A percentile compares a stretch with the other conserved stretches of the same genome.
Conservation (phyloP, 1,139 yeast genomes). For the Candida tunisiensis region DNA sequence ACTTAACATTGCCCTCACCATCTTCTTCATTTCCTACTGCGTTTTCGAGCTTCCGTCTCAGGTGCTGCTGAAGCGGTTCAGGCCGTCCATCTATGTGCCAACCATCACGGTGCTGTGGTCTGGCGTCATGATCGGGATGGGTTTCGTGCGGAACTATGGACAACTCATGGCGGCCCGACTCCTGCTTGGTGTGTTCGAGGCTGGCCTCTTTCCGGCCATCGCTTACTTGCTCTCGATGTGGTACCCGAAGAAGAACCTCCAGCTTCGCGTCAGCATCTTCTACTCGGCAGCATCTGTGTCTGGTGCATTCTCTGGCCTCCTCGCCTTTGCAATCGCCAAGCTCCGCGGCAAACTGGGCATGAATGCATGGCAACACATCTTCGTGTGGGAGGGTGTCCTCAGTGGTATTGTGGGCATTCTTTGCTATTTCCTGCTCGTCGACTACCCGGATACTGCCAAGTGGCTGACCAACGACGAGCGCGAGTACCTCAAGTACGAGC, state of each 20-base stretch:
- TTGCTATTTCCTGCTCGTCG: slow-evolving; percentile 32
- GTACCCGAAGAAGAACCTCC: slow-evolving; percentile 19
- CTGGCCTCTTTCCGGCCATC: slow-evolving; percentile 39
- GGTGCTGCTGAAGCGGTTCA: slow-evolving; percentile 6
- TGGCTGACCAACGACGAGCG: slow-evolving; percentile 32
- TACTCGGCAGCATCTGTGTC: slow-evolving; percentile 25
- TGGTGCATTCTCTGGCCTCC: slow-evolving; percentile 19
- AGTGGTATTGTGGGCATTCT: slow-evolving; percentile 18
- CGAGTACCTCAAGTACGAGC: slow-evolving; percentile 27
- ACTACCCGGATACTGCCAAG: slow-evolving; percentile 29
- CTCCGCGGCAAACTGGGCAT: slow-evolving; percentile 37
- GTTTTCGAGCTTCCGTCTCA: slow-evolving; percentile 12
- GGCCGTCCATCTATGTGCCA: slow-evolving; percentile 27
- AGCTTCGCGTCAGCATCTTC: slow-evolving; percentile 39
- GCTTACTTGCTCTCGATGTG: slow-evolving; percentile 13
- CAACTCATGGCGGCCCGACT: slow-evolving; percentile 39
- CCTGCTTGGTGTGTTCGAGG: slow-evolving; percentile 41
- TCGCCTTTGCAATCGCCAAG: slow-evolving; percentile 22
- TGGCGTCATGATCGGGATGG: slow-evolving; percentile 40
- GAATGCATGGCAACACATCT: slow-evolving; percentile 69
- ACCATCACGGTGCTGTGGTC: slow-evolving; percentile 37
- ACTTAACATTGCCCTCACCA: slow-evolving; percentile 9
- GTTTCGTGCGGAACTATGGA: slow-evolving; percentile 34
- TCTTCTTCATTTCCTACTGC: slow-evolving; percentile 11
- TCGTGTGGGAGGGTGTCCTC: slow-evolving; percentile 50